Evolutionary conservation across 1,284 basidiomycete genomes (phyloP), one percentile per base, ranked within the genome.

Genomic region (Tilletia walkeri): DNA sequence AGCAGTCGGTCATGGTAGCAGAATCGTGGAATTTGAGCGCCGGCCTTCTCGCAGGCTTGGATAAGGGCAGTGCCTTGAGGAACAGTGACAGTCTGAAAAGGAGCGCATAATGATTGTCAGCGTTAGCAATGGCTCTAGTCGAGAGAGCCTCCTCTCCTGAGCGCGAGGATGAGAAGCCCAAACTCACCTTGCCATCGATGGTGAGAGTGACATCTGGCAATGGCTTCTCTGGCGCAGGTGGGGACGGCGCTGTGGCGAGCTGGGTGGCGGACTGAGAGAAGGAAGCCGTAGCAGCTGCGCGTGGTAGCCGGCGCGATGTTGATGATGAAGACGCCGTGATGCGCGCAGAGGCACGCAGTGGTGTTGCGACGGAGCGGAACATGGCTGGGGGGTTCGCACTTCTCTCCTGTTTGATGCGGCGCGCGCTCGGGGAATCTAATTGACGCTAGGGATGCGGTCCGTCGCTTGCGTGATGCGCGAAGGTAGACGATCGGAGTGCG

Each of bases 1-100:
- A 79, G 76, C 69, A 81, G 78, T 89, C 91, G 88, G 84, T 95
- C 94, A 87, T 95, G 93, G 85, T 95, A 95, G 84, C 93, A 95
- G 85, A 95, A 95, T 78, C 93, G 79, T 1, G 85, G 85, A 53
- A 85, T 83, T 77, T 82, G 76, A 49, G 75, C 76, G 53, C 81
- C 80, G 4, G 81, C 80, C 71, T 78, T 78, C 67, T 86, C 87
- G 85, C 95, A 98, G 70, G 95, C 95, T 86, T 98, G 95, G 84
- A 98, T 97, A 78, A 99, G 88, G 34, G 95, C 76, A 30, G 82
- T 81, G 4, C 75, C 75, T 70, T 20, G 48, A 5, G 48, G 66
- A 18, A 54, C 41, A 14, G 41, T 41, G 66, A 41, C 36, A 2
- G 50, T 30, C 47, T 48, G 24, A 18, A 1, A 67, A 20, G n/a